Percentiles rank a stretch among this genome's conserved stretches.
These are phyloP conservation scores for Carex parvula DNA, from an alignment of 176 grass and related monocot species.

Conservation along the genomic window DNA sequence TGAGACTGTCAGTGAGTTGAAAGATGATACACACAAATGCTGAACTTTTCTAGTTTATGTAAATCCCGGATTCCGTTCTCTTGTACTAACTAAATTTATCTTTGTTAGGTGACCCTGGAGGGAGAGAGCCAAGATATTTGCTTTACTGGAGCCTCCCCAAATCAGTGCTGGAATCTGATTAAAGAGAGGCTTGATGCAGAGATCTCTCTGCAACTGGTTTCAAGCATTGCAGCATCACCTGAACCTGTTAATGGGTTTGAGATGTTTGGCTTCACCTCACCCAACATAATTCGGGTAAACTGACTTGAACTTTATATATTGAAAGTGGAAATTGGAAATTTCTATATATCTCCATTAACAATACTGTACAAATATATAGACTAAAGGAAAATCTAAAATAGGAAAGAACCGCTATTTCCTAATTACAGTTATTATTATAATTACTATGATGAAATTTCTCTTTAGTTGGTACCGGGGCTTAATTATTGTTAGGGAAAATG, in stretches of 20 bases:
- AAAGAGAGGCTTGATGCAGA: constrained; percentile 52
- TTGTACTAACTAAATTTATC: constrained; percentile 5
- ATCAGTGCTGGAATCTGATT: constrained; percentile 61
- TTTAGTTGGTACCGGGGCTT: neutral
- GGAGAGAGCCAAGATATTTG: constrained; percentile 45
- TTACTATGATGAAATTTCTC: neutral
- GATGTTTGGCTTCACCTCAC: constrained; percentile 83
- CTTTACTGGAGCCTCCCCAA: constrained; percentile 42
- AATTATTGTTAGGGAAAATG: neutral
- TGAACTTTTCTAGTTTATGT: neutral
- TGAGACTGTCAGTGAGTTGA: neutral
- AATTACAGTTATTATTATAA: too few species aligned
- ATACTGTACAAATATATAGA: too few species aligned
- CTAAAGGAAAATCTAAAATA: too few species aligned
- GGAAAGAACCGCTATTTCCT: too few species aligned
- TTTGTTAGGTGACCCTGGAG: constrained; percentile 49
- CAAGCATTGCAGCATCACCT: constrained; percentile 29
- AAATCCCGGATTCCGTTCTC: neutral
- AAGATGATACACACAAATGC: neutral
- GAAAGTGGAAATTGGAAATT: too few species aligned
- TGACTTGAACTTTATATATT: neutral
- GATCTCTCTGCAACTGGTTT: constrained; percentile 43
- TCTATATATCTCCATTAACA: too few species aligned
- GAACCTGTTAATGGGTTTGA: constrained; percentile 51
- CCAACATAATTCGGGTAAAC: constrained; percentile 56